These are phyloP conservation scores for Aspergillus pseudoterreus DNA, from an alignment of 2,329 filamentous ascomycete genomes.

Conservation along the genomic window DNA sequence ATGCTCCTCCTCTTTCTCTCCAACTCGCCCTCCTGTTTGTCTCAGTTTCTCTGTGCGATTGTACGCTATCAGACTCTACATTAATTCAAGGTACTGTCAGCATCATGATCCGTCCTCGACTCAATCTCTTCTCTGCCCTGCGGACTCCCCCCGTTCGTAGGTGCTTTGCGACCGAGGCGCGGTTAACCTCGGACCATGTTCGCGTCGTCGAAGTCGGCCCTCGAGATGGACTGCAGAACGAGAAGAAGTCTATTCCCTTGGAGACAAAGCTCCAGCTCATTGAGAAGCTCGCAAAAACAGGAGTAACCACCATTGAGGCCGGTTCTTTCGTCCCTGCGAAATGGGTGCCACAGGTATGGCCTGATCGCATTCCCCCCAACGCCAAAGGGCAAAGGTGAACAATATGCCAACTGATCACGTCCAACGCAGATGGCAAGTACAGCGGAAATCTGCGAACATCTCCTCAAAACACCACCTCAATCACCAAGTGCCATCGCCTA, in stretches of 20 bases:
- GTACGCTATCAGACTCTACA: background rate
- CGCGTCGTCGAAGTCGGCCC: slow-evolving; percentile 53
- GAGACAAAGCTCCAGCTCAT: slow-evolving; percentile 51
- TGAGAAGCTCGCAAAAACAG: slow-evolving; percentile 43
- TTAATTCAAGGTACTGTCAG: background rate
- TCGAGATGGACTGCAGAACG: slow-evolving; percentile 53
- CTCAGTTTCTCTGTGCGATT: background rate
- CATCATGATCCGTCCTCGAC: slow-evolving; percentile 26
- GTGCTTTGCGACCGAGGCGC: slow-evolving; percentile 37
- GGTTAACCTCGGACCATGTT: slow-evolving; percentile 46
- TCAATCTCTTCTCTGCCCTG: slow-evolving; percentile 28
- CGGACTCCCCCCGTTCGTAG: slow-evolving; percentile 22
- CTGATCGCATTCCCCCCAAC: background rate
- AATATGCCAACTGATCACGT: background rate
- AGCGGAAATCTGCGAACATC: slow-evolving; percentile 55
- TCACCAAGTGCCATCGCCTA: slow-evolving; percentile 55
- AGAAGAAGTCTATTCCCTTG: slow-evolving; percentile 47
- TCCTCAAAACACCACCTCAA: slow-evolving; percentile 49
- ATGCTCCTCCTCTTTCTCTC: slow-evolving; percentile 7
- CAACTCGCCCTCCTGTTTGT: background rate
- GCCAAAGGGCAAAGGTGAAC: background rate
- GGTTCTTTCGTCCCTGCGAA: slow-evolving; percentile 53
- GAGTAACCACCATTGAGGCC: slow-evolving; percentile 50
- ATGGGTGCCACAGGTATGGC: slow-evolving; percentile 51
- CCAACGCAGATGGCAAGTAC: slow-evolving; percentile 60